Evolutionary conservation across 768 basidiomycete species (phyloP), one percentile per base, ranked within the genome.

Genomic region (Mycena floridula): DNA sequence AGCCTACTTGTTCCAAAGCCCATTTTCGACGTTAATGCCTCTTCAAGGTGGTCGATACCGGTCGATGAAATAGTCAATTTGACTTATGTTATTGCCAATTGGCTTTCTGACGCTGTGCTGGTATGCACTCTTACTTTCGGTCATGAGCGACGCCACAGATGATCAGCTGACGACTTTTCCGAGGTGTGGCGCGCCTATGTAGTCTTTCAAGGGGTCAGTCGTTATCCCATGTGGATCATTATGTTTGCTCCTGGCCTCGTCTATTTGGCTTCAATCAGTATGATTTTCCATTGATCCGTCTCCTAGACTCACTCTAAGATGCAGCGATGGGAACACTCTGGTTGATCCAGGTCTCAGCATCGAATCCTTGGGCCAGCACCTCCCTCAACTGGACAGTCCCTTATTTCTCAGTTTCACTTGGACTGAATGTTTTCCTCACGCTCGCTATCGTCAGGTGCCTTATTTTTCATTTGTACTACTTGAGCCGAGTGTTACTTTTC

Each of bases 361-460:
- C 46, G 27, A 47, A 46, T 12, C 47, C 46, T 3, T 52, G 48
- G 48, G 23, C 43, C 15, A 22, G 41, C 1, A 3, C 9, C 0
- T 25, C 42, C 11, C 36, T 54, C 32, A 54, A 56, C 40, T 58
- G 15, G 13, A 54, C 55, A 9, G 28, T 43, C 12, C 50, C 53
- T 2, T 54, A 56, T 43, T 50, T 42, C 21, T 16, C 42, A 22
- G 30, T 54, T 32, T 48, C 51, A n/a, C 45, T 58, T 2, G 42
- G 50, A 2, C 43, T 58, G 8, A 58, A 56, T 24, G 41, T 56
- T 18, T 22, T 50, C 16, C 32, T 53, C 9, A 54, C 55, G 5
- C n/a, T 54, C 15, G 23, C 50, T 21, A 54, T 56, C 22, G 47
- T 49, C 18, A n/a, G n/a, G n/a, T n/a, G n/a, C n/a, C n/a, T n/a